These are phyloP conservation scores for Auriscalpium vulgare DNA, from an alignment of 768 basidiomycete genomes.

Conservation along the genomic window DNA sequence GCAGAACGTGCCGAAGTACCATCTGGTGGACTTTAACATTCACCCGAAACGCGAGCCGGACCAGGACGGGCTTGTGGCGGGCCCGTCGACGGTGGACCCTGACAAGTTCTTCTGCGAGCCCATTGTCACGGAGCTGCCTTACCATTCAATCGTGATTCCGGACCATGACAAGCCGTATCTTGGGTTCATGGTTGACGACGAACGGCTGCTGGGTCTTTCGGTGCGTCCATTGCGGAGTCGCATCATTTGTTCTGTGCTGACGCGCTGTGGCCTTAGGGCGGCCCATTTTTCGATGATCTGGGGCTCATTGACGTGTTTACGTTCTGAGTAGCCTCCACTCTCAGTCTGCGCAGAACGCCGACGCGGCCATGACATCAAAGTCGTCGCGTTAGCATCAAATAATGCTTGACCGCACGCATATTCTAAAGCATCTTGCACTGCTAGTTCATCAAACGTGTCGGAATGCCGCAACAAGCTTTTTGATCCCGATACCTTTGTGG, in stretches of 20 bases:
- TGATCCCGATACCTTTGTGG: too few species aligned
- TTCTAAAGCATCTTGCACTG: too few species aligned
- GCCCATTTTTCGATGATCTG: constrained; percentile 27
- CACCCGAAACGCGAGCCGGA: constrained; percentile 6
- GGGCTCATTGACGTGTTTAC: constrained; percentile 30
- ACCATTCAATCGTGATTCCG: constrained; percentile 10
- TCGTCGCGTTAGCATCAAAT: too few species aligned
- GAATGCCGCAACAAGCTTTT: too few species aligned
- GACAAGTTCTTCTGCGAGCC: constrained; percentile 17
- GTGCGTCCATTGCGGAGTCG: constrained; percentile 15
- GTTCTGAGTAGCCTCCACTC: constrained; percentile 18
- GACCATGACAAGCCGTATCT: constrained; percentile 16
- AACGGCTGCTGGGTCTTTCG: constrained; percentile 28
- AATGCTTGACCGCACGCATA: too few species aligned
- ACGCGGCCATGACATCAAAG: too few species aligned
- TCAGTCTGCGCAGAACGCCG: not conserved
- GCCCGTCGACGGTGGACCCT: not conserved
- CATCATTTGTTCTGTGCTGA: too few species aligned
- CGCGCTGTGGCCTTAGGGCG: constrained; percentile 7
- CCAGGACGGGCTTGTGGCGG: not conserved
- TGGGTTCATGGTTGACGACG: constrained; percentile 34
- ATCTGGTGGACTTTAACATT: constrained; percentile 26
- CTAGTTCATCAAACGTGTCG: too few species aligned
- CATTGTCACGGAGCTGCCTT: constrained; percentile 25
- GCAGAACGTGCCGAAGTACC: not conserved